These are phyloP conservation scores for Aspergillus pseudonomiae DNA, from an alignment of 2,329 filamentous ascomycete species.

Conservation along the genomic window DNA sequence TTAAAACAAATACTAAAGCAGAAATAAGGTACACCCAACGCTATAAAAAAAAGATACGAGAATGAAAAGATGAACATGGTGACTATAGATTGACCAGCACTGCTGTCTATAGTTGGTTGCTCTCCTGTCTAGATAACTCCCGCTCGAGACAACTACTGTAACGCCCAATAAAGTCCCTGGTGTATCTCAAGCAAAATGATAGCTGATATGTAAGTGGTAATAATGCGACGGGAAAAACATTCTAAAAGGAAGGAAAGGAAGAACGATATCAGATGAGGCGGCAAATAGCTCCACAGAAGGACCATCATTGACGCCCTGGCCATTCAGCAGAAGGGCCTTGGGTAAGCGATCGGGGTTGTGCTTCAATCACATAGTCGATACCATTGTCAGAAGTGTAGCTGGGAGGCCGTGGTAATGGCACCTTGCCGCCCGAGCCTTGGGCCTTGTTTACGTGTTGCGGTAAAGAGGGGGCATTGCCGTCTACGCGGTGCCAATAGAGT, in stretches of 20 bases:
- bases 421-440: constrained; percentile 21
- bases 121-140: constrained; percentile 12
- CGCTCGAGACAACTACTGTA: constrained; percentile 4
- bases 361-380: constrained; percentile 71
- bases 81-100: background rate
- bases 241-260: background rate
- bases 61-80: background rate
- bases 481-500: constrained; percentile 76
- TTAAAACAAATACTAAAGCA: background rate
- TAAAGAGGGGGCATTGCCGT: constrained; percentile 14
- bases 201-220: background rate
- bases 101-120: constrained; percentile 5
- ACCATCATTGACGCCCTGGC: background rate
- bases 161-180: background rate
- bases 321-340: constrained; percentile 32
- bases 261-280: background rate
- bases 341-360: constrained; percentile 61
- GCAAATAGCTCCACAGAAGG: background rate
- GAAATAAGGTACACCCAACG: background rate
- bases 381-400: constrained; percentile 78
- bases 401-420: constrained; percentile 62
- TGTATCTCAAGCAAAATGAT: background rate
- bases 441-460: background rate
- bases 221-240: background rate
- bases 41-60: background rate